Evolutionary conservation across 108 stramenopile species (phyloP).

Genomic region (Bacterosira constricta): DNA sequence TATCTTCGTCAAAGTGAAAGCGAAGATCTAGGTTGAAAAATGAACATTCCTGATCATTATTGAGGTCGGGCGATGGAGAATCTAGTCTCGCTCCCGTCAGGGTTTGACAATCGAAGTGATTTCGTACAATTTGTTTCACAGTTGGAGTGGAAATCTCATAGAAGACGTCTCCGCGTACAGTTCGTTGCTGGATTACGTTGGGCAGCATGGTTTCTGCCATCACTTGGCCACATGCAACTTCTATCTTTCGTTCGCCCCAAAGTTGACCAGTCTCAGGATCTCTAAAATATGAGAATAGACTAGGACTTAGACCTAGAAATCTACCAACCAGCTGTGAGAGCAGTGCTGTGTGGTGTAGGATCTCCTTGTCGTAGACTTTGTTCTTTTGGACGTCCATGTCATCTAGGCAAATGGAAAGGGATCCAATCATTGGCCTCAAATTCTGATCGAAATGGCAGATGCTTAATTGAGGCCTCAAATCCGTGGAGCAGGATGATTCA

Average conservation of each 20-base stretch:
- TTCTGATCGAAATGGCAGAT: constrained; percentile 47
- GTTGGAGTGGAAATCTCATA: constrained; percentile 75
- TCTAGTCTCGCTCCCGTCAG: constrained; percentile 74
- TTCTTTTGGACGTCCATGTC: constrained; percentile 24
- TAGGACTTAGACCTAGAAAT: constrained; percentile 43
- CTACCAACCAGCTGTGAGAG: constrained; percentile 23
- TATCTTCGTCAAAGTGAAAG: constrained; percentile 75
- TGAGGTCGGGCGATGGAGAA: constrained; percentile 8
- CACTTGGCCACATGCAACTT: constrained; percentile 21
- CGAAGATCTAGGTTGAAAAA: constrained; percentile 71
- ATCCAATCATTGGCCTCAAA: constrained; percentile 37
- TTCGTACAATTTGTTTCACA: constrained; percentile 67
- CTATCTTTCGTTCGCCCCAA: constrained; percentile 34
- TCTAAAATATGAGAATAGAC: constrained; percentile 46
- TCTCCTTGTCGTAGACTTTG: constrained; percentile 28
- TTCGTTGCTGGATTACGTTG: constrained; percentile 34
- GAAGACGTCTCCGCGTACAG: constrained; percentile 11
- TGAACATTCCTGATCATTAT: constrained; percentile 38
- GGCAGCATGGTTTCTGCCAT: constrained; percentile 13
- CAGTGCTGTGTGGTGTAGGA: constrained; percentile 23
- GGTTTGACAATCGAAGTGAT: constrained; percentile 82
- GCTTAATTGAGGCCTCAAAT: constrained; percentile 19
- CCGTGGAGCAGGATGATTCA: constrained; percentile 13
- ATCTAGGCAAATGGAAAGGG: constrained; percentile 35
- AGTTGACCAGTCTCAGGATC: constrained; percentile 25